Percentiles rank a stretch among this genome's conserved stretches.
phyloP scores from a whole-genome alignment of 2,329 filamentous ascomycete species.

The Juglanconis sp. region DNA sequence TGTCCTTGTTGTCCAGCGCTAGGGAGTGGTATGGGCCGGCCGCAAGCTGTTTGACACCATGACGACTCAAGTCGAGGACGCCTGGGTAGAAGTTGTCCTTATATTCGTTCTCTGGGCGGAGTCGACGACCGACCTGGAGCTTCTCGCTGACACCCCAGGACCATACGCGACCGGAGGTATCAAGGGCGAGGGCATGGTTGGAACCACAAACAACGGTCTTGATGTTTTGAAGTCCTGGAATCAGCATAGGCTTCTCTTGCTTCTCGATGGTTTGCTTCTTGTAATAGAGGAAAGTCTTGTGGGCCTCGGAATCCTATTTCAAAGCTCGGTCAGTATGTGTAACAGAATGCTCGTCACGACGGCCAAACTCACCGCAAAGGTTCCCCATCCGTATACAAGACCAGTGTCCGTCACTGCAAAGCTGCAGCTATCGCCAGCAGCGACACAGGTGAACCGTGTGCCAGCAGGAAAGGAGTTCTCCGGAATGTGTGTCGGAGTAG shows the following conservation, averaged over 20 bases:
- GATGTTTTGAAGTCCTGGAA: constrained; percentile 54
- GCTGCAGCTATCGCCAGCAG: constrained; percentile 57
- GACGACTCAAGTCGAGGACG: constrained; percentile 23
- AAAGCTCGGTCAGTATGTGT: constrained; percentile 2
- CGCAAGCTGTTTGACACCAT: constrained; percentile 48
- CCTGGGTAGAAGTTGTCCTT: constrained; percentile 18
- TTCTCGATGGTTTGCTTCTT: constrained; percentile 20
- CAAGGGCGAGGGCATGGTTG: constrained; percentile 58
- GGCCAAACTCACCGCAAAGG: constrained; percentile 51
- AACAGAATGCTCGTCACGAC: not conserved
- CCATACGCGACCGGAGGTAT: constrained; percentile 54
- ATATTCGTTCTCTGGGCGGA: constrained; percentile 13
- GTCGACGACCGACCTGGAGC: constrained; percentile 56
- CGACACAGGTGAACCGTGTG: constrained; percentile 55
- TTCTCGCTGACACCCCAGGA: constrained; percentile 64
- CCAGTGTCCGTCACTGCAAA: constrained; percentile 62
- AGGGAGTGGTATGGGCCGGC: constrained; percentile 64
- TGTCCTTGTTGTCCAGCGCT: constrained; percentile 56
- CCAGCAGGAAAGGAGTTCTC: constrained; percentile 49
- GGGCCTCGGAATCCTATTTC: constrained; percentile 21
- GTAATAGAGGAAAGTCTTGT: constrained; percentile 18
- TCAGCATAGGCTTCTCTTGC: constrained; percentile 37
- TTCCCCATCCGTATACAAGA: constrained; percentile 64
- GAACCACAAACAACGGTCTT: constrained; percentile 50
- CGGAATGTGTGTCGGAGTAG: constrained; percentile 53